Evolutionary conservation across 306 rosid species (phyloP).

Genomic region (Prunus dulcis): DNA sequence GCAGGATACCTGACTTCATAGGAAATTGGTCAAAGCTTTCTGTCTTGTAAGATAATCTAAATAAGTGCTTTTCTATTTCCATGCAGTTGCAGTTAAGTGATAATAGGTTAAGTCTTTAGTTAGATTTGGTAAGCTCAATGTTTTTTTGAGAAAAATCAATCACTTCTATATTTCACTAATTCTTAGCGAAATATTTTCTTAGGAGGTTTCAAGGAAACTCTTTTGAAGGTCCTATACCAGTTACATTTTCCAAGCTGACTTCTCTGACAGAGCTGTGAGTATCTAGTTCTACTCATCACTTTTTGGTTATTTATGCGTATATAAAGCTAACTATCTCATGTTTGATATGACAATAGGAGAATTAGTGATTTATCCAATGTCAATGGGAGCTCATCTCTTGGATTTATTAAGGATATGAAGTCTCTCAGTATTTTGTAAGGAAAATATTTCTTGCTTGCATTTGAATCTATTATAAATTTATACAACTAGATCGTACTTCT

Average conservation of each 20-base stretch:
- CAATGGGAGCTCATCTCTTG: constrained; percentile 71
- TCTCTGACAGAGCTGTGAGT: constrained; percentile 68
- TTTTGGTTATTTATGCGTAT: not conserved
- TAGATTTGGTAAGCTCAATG: not conserved
- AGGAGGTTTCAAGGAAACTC: constrained; percentile 91
- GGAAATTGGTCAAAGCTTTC: constrained; percentile 64
- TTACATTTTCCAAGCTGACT: constrained; percentile 61
- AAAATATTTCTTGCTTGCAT: not conserved
- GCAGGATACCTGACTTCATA: constrained; percentile 70
- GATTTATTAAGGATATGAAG: constrained; percentile 58
- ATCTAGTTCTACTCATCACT: constrained; percentile 9
- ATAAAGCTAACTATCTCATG: constrained; percentile 25
- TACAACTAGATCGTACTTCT: not conserved
- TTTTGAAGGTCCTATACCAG: constrained; percentile 66
- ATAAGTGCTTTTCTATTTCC: not conserved
- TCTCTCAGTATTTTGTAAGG: constrained; percentile 62
- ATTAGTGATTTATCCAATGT: constrained; percentile 62
- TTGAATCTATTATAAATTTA: not conserved
- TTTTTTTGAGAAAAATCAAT: not conserved
- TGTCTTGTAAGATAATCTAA: constrained; percentile 49
- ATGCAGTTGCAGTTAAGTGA: not conserved
- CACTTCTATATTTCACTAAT: not conserved
- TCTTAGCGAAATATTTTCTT: constrained; percentile 1
- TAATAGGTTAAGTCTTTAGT: not conserved
- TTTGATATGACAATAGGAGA: constrained; percentile 39